Conservation (phyloP, 2,329 filamentous ascomycete genomes). For the Lachnellula arida region DNA sequence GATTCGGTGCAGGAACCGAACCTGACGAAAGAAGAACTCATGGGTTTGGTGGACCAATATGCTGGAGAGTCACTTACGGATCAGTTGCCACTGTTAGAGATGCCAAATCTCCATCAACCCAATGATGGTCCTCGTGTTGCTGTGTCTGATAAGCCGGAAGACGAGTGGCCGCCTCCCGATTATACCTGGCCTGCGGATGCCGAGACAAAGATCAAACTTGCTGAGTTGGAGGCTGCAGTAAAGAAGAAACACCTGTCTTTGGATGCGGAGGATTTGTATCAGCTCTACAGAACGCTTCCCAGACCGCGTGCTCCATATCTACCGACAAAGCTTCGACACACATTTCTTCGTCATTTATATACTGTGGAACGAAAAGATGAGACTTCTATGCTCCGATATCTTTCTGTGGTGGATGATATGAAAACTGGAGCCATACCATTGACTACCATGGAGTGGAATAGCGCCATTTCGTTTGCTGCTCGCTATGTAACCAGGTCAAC, state of each 20-base stretch:
- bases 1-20: not conserved
- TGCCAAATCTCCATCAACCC: constrained; percentile 49
- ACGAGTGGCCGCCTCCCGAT: constrained; percentile 34
- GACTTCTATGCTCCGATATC: constrained; percentile 71
- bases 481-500: constrained; percentile 60
- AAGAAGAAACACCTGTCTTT: constrained; percentile 5
- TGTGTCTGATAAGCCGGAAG: constrained; percentile 47
- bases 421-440: constrained; percentile 68
- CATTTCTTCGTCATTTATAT: constrained; percentile 28
- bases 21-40: constrained; percentile 41
- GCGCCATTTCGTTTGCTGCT: constrained; percentile 73
- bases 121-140: constrained; percentile 44
- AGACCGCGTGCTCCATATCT: constrained; percentile 31
- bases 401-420: constrained; percentile 79
- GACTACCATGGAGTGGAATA: constrained; percentile 70
- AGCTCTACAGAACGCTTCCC: constrained; percentile 34
- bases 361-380: constrained; percentile 31
- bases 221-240: constrained; percentile 21
- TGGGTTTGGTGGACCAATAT: constrained; percentile 49
- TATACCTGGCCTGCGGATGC: constrained; percentile 28
- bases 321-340: constrained; percentile 24
- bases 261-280: constrained; percentile 30
- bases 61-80: constrained; percentile 47
- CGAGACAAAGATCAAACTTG: constrained; percentile 24
- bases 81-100: constrained; percentile 46